Conservation (phyloP, 345 rosid genomes). For the Orychophragmus violaceus region DNA sequence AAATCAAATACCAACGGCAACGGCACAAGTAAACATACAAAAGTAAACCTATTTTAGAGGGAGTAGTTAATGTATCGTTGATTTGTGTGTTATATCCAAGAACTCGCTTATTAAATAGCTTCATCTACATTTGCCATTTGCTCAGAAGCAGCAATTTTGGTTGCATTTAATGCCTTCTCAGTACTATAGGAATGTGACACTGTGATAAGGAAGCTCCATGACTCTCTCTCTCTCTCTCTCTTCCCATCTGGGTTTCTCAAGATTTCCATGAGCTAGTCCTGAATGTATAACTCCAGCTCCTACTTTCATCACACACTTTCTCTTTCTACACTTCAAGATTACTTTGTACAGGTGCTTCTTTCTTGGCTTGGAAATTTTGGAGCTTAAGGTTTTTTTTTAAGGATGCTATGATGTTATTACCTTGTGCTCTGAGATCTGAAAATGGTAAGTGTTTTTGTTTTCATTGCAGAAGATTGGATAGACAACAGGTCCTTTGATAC, state of each 20-base stretch:
- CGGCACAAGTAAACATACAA: conserved; percentile 11
- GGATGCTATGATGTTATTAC: conserved; percentile 13
- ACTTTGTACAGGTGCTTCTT: not conserved
- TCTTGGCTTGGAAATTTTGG: not conserved
- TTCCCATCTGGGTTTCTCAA: conserved; percentile 15
- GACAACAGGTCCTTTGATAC: not conserved
- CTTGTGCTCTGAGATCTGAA: conserved; percentile 15
- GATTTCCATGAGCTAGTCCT: conserved; percentile 25
- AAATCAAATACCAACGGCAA: conserved; percentile 29
- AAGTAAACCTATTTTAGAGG: too few species aligned
- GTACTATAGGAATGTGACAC: conserved; percentile 15
- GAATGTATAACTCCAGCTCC: conserved; percentile 31
- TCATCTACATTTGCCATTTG: conserved; percentile 31
- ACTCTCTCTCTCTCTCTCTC: conserved; percentile 23
- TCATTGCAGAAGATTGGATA: conserved; percentile 7
- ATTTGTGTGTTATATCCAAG: conserved; percentile 12
- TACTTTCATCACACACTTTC: conserved; percentile 32
- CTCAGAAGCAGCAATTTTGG: conserved; percentile 24
- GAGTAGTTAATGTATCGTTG: too few species aligned
- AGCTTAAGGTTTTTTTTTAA: not conserved
- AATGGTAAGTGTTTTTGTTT: conserved; percentile 2
- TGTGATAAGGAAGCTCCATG: conserved; percentile 19
- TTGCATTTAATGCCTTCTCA: conserved; percentile 29
- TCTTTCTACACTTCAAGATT: conserved; percentile 13
- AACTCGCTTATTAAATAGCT: conserved; percentile 21